Base-by-base conservation (phyloP, 305 asterid genomes). In the Vinca major region DNA sequence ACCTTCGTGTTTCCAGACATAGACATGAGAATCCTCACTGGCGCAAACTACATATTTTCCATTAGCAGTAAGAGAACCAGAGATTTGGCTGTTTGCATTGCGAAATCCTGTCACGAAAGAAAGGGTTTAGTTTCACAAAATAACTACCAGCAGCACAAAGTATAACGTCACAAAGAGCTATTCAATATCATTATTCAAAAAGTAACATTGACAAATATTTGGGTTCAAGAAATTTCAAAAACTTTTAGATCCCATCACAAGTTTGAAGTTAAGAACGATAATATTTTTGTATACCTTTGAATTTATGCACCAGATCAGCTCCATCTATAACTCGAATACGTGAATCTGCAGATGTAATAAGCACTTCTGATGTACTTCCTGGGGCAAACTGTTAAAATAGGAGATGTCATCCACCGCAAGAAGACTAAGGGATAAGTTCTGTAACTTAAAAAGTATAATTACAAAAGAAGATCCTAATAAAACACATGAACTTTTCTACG, bases 271-370 rank as follows among this genome's bases (percentile, higher is more conserved):
- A 13, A 41, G 33, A n/a, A 50, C 40, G 4, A 5, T n/a, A 2
- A 51, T 52, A 64, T 44, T 52, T 36, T 43, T 61, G 61, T 48
- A 20, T 77, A 93, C 99, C 99, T 94, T 91, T 94, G 79, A 87
- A 91, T 82, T 89, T 94, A 86, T 94, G 97, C 72, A 88, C 91
- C 66, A 94, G 84, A 77, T 91, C 96, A 73, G 61, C 69, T 73
- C 95, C 95, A 80, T 94, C 95, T 57, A 94, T 66, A 75, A 91
- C 96, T 58, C 97, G 89, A 78, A 94, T 76, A 65, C 99, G 86
- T 71, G 96, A 94, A 81, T 94, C 99, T 33, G 97, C 95, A 51
- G 99, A 94, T 57, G 99, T 94, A 61, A 94, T 70, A 52, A 94
- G 89, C 78, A 94, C 99, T 81, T 94, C 97, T 52, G 96, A 85